Conservation (phyloP, 306 rosid genomes). For the Mucuna pruriens region DNA sequence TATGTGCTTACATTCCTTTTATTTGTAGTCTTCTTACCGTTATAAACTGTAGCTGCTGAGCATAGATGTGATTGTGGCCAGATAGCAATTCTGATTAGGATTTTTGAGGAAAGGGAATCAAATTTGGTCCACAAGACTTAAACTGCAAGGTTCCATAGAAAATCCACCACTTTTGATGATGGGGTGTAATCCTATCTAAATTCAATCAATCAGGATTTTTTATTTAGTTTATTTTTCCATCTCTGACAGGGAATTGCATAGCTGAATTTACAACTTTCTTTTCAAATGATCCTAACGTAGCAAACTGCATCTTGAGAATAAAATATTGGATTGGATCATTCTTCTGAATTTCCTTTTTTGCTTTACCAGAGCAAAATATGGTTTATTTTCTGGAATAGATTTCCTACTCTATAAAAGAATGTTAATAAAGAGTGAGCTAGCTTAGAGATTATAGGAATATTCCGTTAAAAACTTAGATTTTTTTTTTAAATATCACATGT, state of each 20-base stretch:
- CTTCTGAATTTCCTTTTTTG: neutral
- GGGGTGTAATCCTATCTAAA: constrained; percentile 24
- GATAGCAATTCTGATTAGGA: constrained; percentile 9
- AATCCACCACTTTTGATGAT: constrained; percentile 32
- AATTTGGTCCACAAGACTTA: constrained; percentile 41
- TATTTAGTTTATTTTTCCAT: constrained; percentile 13
- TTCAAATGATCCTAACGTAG: neutral
- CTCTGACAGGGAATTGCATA: neutral
- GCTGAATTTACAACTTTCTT: neutral
- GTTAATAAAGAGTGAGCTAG: neutral
- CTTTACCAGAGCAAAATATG: neutral
- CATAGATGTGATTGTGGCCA: constrained; percentile 26
- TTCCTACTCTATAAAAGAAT: neutral
- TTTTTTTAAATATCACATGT: too few relatives aligned
- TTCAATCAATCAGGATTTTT: constrained; percentile 18
- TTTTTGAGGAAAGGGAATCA: constrained; percentile 10
- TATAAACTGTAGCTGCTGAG: constrained; percentile 2
- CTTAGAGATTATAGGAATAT: neutral
- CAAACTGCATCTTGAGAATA: neutral
- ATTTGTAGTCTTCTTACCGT: constrained; percentile 28
- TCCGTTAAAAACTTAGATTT: neutral
- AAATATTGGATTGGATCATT: neutral
- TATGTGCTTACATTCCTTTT: constrained; percentile 8
- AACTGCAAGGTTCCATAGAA: constrained; percentile 23
- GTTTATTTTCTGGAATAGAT: neutral